A percentile compares a stretch with the other conserved stretches of the same genome.
phyloP scores from a whole-genome alignment of 371 early-diverging fungal genomes.

The Nematocida sp. region DNA sequence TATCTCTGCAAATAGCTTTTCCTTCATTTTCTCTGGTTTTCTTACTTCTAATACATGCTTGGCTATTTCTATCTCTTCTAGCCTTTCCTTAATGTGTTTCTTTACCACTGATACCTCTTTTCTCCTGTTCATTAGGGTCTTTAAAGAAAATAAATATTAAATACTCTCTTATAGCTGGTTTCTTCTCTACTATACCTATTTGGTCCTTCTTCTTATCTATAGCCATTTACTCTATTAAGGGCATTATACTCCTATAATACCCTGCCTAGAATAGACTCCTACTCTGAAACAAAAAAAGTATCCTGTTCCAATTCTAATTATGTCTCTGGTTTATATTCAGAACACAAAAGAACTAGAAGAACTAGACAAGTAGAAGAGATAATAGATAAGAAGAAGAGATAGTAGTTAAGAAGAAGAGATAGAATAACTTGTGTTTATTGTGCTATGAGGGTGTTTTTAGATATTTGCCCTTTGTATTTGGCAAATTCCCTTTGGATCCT shows the following conservation, averaged over 20 bases:
- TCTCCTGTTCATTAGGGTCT: not conserved
- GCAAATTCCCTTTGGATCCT: not conserved
- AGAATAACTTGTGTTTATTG: not conserved
- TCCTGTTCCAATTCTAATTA: not conserved
- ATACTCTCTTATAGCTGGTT: not conserved
- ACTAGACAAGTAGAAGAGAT: too few species aligned
- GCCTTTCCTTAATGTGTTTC: conserved; percentile 19
- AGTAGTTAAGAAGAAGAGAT: not conserved
- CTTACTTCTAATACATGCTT: conserved; percentile 25
- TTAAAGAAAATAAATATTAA: conserved; percentile 3
- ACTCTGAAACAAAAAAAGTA: not conserved
- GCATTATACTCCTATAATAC: not conserved
- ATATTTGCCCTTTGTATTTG: not conserved
- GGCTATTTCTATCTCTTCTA: conserved; percentile 33
- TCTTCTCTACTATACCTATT: not conserved
- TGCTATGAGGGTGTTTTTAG: not conserved
- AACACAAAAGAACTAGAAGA: too few species aligned
- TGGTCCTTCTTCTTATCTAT: not conserved
- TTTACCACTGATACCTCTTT: conserved; percentile 1
- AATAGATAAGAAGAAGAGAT: too few species aligned
- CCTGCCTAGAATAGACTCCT: not conserved
- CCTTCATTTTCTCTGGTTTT: conserved; percentile 1
- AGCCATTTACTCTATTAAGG: not conserved
- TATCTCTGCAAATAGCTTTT: not conserved
- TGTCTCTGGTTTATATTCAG: not conserved